A percentile compares a stretch with the other conserved stretches of the same genome.
Evolutionary conservation across 2,329 filamentous ascomycete species (phyloP).

Genomic region (Diplodia corticola): DNA sequence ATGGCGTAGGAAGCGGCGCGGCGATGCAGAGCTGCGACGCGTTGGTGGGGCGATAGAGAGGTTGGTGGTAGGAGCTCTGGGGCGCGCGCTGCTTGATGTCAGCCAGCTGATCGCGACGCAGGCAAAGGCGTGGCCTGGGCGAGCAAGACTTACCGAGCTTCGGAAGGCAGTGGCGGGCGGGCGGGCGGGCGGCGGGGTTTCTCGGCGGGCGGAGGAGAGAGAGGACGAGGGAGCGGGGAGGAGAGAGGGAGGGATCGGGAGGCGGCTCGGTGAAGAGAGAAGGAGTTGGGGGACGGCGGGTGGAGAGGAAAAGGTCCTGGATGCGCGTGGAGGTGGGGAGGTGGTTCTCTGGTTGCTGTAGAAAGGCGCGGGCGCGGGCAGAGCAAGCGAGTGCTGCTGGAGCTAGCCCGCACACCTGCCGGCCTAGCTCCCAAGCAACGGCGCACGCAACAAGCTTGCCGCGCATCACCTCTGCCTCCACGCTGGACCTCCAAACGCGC

Average conservation of each 20-base stretch:
- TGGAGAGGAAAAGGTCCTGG: background rate
- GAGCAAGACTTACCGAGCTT: constrained; percentile 23
- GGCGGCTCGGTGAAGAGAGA: constrained; percentile 2
- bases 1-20: constrained; percentile 3
- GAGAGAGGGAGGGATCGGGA: constrained; percentile 10
- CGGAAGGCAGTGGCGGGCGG: constrained; percentile 21
- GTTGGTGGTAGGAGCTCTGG: background rate
- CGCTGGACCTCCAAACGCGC: constrained; percentile 3
- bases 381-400: background rate
- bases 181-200: constrained; percentile 19
- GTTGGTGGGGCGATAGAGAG: background rate
- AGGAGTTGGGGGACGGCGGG: constrained; percentile 2
- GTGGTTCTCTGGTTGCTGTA: constrained; percentile 8
- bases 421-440: background rate
- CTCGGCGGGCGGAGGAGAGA: constrained; percentile 6
- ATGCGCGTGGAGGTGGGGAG: background rate
- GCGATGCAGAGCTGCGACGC: constrained; percentile 14
- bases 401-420: constrained; percentile 1
- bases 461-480: constrained; percentile 12
- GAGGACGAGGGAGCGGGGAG: constrained; percentile 6
- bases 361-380: background rate
- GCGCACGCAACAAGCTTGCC: background rate
- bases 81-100: constrained; percentile 7
- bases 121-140: background rate
- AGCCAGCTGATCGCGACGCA: constrained; percentile 17